Conservation (phyloP, 345 rosid species). For the Corchorus capsularis region DNA sequence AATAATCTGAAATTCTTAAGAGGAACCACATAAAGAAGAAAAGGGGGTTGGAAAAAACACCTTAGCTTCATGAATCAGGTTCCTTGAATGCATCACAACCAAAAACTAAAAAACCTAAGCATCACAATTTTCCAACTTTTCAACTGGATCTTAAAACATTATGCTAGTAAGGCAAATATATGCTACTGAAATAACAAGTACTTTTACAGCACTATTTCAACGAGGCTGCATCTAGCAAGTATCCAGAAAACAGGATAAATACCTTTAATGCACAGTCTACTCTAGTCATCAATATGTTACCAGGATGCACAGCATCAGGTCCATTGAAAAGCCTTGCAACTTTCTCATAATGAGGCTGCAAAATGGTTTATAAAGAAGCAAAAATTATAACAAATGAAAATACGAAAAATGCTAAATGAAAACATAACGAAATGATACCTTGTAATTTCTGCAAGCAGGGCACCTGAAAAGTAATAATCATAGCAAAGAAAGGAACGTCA, state of each 20-base stretch:
- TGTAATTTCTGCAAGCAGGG: slow-evolving; percentile 98
- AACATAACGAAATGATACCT: slow-evolving; percentile 50
- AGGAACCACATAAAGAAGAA: too few relatives aligned
- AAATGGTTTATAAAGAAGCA: slow-evolving; percentile 32
- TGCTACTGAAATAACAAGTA: not conserved
- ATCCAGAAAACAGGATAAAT: slow-evolving; percentile 21
- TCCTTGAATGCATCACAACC: too few relatives aligned
- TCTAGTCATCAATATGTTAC: slow-evolving; percentile 74
- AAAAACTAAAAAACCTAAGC: not conserved
- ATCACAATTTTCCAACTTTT: not conserved
- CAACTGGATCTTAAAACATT: not conserved
- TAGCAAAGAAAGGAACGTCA: slow-evolving; percentile 22
- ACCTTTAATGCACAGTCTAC: slow-evolving; percentile 96
- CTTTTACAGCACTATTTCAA: slow-evolving; percentile 4
- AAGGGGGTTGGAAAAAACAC: too few relatives aligned
- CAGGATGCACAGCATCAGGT: slow-evolving; percentile 84
- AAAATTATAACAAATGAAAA: slow-evolving; percentile 16
- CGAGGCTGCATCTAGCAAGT: not conserved
- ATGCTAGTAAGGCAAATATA: not conserved
- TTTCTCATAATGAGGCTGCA: slow-evolving; percentile 91
- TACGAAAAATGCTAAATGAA: slow-evolving; percentile 9
- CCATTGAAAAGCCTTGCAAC: slow-evolving; percentile 96
- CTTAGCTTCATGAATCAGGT: too few relatives aligned
- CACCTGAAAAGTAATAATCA: slow-evolving; percentile 64
- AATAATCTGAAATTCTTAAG: too few relatives aligned